Percentiles rank a stretch among this genome's conserved stretches.
Evolutionary conservation across 129 eudicot species (phyloP).

Genomic region (Apium graveolens): DNA sequence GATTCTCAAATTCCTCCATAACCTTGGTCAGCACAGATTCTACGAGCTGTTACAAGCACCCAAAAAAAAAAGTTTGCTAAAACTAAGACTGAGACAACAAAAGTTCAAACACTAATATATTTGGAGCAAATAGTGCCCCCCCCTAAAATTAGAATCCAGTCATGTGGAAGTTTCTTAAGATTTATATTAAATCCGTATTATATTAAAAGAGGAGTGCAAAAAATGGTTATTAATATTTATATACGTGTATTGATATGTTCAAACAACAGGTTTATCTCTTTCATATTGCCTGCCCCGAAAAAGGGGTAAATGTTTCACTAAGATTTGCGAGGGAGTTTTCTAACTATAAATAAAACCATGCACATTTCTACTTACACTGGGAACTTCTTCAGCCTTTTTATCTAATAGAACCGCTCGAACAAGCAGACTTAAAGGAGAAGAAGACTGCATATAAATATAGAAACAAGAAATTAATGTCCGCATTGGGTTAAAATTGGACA

Average conservation of each 20-base stretch:
- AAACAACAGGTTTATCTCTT: not conserved
- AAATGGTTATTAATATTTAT: not conserved
- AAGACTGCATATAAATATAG: slow-evolving; percentile 49
- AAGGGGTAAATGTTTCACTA: not conserved
- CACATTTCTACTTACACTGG: slow-evolving; percentile 46
- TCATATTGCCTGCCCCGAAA: not conserved
- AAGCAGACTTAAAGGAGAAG: slow-evolving; percentile 72
- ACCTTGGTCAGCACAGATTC: slow-evolving; percentile 87
- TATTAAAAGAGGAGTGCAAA: not conserved
- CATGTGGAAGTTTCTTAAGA: not conserved
- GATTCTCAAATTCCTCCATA: slow-evolving; percentile 88
- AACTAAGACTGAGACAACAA: not conserved
- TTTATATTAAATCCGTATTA: not conserved
- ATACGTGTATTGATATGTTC: not conserved
- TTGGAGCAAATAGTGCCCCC: not conserved
- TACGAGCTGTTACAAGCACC: slow-evolving; percentile 50
- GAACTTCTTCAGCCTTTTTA: slow-evolving; percentile 95
- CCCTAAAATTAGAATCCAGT: not conserved
- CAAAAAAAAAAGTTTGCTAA: slow-evolving; percentile 9
- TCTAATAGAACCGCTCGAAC: slow-evolving; percentile 69
- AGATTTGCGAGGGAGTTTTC: not conserved
- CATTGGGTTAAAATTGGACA: not conserved
- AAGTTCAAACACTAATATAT: not conserved
- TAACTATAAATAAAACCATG: not conserved
- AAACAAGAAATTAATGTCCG: slow-evolving; percentile 12